Percentiles rank a stretch among this genome's conserved stretches.
Evolutionary conservation across 2,329 filamentous ascomycete genomes (phyloP).

Genomic region (Tolypocladium ovalisporum): DNA sequence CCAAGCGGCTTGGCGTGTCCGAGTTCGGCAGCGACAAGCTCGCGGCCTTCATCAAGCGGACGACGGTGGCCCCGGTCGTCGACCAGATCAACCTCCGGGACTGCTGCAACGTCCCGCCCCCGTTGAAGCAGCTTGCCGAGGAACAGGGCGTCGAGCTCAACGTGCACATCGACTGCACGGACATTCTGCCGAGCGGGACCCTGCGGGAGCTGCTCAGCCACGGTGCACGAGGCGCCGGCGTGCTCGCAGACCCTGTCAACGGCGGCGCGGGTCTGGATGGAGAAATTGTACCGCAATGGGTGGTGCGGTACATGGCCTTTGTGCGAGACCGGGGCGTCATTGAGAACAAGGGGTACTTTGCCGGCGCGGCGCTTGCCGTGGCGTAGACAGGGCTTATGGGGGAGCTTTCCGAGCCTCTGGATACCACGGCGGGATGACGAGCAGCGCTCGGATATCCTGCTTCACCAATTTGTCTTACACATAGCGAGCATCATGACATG

Average conservation of each 20-base stretch:
- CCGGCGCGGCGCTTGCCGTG: constrained; percentile 55
- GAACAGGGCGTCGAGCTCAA: constrained; percentile 73
- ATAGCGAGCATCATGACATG: constrained; percentile 20
- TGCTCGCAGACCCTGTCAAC: constrained; percentile 53
- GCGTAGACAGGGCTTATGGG: background rate
- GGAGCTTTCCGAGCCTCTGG: background rate
- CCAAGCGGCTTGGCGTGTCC: constrained; percentile 69
- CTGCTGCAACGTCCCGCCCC: constrained; percentile 90
- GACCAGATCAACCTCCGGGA: constrained; percentile 95
- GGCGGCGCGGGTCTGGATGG: constrained; percentile 52
- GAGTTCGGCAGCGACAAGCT: constrained; percentile 87
- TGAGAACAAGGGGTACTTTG: constrained; percentile 97
- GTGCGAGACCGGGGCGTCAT: constrained; percentile 90
- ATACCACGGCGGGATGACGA: background rate
- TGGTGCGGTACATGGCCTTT: constrained; percentile 93
- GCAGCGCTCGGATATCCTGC: background rate
- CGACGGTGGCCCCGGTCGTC: constrained; percentile 64
- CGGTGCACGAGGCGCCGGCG: constrained; percentile 59
- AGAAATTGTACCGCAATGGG: constrained; percentile 82
- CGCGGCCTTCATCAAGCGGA: constrained; percentile 60
- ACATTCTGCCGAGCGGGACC: constrained; percentile 79
- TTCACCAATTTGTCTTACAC: constrained; percentile 3
- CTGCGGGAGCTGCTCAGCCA: constrained; percentile 72
- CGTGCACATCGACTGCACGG: constrained; percentile 88
- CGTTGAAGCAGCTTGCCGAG: constrained; percentile 76